Evolutionary conservation across 371 early-diverging fungal species (phyloP), one percentile per base, ranked within the genome.

Genomic region (Mortierella sp.): DNA sequence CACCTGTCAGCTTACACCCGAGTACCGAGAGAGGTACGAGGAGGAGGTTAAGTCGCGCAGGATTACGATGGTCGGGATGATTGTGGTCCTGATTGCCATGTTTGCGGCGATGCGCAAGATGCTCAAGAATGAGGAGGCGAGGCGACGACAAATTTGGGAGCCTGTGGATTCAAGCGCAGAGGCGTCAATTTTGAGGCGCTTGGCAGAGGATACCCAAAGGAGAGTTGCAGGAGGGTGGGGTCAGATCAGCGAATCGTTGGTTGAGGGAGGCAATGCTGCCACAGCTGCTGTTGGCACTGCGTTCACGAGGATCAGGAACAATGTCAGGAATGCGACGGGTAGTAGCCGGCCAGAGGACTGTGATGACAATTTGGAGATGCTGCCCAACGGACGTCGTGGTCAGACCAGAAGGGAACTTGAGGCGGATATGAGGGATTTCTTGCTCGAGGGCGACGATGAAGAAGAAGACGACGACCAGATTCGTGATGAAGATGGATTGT

Each of bases 131-230:
- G 86, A 86, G 19, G 86, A 86, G 65, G 78, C 82, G 9, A 73
- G 86, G 58, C 70, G 86, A 70, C 38, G 86, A 70, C 86, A 86
- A 48, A 86, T 86, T 42, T 86, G 86, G 86, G 86, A 86, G 42
- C 86, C 86, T 24, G 86, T 86, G 16, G 86, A 86, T 31, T 86
- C 86, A 31, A 86, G 86, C 52, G 78, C 86, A 28, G 86, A 86
- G 70, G 86, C 82, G 6, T 86, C 86, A 16, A 86, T 86, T 34
- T 54, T 86, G 60, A 68, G 82, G 44, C 82, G 82, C 3, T 42
- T 86, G 38, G 86, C 86, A 7, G 86, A 86, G 63, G 86, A 86
- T 65, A 86, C 82, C 0, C 86, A 86, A 60, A 70, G 86, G 44
- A 75, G 86, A 63, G 82, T 86, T 6, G 72, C 86, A 6, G 86